Conservation (phyloP, 495 filamentous ascomycete species). For the Neurospora tetrasperma region DNA sequence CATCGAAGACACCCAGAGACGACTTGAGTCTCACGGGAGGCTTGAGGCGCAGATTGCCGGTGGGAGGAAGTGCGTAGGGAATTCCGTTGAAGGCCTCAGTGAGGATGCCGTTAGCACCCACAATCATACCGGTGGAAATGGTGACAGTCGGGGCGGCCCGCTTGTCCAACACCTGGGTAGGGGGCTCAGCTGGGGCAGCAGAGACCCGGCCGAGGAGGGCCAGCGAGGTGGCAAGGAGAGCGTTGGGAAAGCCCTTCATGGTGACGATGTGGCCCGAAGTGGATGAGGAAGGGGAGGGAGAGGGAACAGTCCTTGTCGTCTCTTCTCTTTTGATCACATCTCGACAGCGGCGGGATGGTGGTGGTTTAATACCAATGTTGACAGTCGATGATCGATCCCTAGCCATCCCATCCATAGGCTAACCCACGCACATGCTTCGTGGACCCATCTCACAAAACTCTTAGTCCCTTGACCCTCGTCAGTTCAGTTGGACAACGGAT, state of each 20-base stretch:
- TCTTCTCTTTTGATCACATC: background rate
- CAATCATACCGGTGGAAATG: slow-evolving; percentile 37
- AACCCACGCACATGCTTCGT: background rate
- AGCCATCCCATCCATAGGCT: background rate
- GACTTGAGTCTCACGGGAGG: slow-evolving; percentile 31
- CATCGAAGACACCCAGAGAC: slow-evolving; percentile 41
- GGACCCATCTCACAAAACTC: background rate
- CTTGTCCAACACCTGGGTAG: slow-evolving; percentile 23
- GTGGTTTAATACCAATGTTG: background rate
- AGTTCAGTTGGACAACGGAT: background rate
- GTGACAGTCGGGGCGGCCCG: slow-evolving; percentile 37
- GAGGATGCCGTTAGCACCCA: slow-evolving; percentile 27
- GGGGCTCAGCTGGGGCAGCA: slow-evolving; percentile 23
- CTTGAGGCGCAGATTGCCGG: slow-evolving; percentile 31
- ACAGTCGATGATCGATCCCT: background rate
- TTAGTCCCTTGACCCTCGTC: background rate
- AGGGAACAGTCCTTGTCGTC: background rate
- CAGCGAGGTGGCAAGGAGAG: slow-evolving; percentile 11
- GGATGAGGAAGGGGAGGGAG: background rate
- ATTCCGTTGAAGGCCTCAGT: slow-evolving; percentile 40
- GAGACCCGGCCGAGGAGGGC: slow-evolving; percentile 17
- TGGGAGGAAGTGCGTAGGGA: slow-evolving; percentile 36
- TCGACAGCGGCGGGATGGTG: background rate
- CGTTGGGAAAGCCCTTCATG: slow-evolving; percentile 21
- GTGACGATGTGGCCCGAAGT: slow-evolving; percentile 1